Percentiles rank a stretch among this genome's conserved stretches.
Evolutionary conservation across 345 rosid genomes (phyloP).

Genomic region (Brassica rapa): DNA sequence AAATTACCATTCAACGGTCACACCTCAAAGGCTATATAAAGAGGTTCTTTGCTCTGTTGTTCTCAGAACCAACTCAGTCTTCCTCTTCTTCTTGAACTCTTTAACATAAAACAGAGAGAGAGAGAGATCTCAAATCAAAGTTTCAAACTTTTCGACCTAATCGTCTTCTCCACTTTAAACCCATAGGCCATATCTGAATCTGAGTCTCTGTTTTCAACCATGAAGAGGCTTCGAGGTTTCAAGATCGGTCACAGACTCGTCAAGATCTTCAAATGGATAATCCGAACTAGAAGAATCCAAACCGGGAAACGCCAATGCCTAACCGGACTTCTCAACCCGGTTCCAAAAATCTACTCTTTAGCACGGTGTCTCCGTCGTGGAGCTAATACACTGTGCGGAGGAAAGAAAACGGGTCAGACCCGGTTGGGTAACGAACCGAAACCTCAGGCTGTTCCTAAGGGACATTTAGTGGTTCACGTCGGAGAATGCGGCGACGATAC

Average conservation of each 20-base stretch:
- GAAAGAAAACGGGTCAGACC: slow-evolving; percentile 41
- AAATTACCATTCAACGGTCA: slow-evolving; percentile 38
- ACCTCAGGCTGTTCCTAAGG: slow-evolving; percentile 56
- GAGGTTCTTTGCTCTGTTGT: slow-evolving; percentile 23
- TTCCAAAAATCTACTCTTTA: slow-evolving; percentile 43
- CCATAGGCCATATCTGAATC: background rate
- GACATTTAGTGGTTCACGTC: slow-evolving; percentile 79
- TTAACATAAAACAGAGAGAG: background rate
- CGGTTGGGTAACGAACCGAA: slow-evolving; percentile 44
- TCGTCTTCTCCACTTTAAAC: background rate
- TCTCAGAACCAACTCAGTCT: slow-evolving; percentile 27
- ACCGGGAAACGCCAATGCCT: slow-evolving; percentile 28
- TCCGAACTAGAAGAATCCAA: slow-evolving; percentile 42
- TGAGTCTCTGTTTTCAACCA: slow-evolving; percentile 15
- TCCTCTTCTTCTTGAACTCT: slow-evolving; percentile 32
- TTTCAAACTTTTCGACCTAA: background rate
- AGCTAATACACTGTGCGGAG: slow-evolving; percentile 38
- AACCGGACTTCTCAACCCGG: slow-evolving; percentile 32
- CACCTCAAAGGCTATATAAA: slow-evolving; percentile 34
- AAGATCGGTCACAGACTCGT: slow-evolving; percentile 53
- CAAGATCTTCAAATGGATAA: slow-evolving; percentile 54
- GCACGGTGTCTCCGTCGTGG: slow-evolving; percentile 48
- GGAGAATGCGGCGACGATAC: slow-evolving; percentile 49
- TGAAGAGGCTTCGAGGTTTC: slow-evolving; percentile 58
- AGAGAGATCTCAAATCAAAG: background rate